Evolutionary conservation across 2,329 filamentous ascomycete genomes (phyloP), one percentile per base, ranked within the genome.

Genomic region (Hymenoscyphus salicellus): DNA sequence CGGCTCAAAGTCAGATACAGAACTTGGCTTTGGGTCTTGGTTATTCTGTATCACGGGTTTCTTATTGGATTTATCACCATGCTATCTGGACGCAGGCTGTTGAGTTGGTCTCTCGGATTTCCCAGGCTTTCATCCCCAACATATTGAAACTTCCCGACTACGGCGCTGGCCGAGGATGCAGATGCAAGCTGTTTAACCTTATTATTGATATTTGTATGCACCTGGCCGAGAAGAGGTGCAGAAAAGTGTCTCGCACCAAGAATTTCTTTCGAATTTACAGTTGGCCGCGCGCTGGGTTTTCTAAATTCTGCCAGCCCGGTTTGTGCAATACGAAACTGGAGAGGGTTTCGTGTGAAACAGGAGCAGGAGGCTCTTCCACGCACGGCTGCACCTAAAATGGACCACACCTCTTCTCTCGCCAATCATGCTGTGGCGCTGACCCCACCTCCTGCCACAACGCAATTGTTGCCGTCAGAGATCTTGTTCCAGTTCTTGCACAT

Each of bases 391-490:
- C 55, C 41, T 41, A 59, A 55, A 52, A 26, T 52, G 46, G 46
- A 52, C 46, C 23, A 14, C 46, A 38, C 30, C 33, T 38, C 23
- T 56, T 7, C 17, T 17, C 17, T 33, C 10, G 36, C 70, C 69
- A 68, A 69, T 66, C 32, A 55, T 60, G 28, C 26, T 16, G 17
- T 52, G 41, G 28, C n/a, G 28, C 41, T n/a, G 32, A 49, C 60
- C n/a, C 49, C 46, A 61, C 32, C 16, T 28, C n/a, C 30, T 66
- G 63, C 55, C 66, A 68, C 60, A 61, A 62, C 66, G 65, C 63
- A 65, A 62, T 55, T 67, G 67, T 58, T 46, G 55, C 20, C 65
- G 71, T 72, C 60, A 58, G 66, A 71, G 71, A 68, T 68, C 65
- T 62, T 64, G 71, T 72, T 69, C 65, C 70, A 72, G 66, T 58